phyloP scores from a whole-genome alignment of 108 stramenopile species.

The Aurantiochytrium sp. region DNA sequence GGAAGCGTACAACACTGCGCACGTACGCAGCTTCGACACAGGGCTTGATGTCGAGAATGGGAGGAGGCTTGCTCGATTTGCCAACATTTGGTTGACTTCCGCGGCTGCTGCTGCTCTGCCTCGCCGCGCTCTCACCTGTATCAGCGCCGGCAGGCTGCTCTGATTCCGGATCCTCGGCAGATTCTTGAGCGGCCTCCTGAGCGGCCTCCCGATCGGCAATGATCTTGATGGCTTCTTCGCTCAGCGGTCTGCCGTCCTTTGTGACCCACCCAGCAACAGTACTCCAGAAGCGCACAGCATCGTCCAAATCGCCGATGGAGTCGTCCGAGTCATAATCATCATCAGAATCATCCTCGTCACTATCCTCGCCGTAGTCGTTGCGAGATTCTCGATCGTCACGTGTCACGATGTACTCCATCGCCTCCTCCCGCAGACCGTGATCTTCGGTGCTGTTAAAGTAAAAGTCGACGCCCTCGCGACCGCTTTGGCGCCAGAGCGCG shows the following conservation, averaged over 20 bases:
- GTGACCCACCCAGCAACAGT: not conserved
- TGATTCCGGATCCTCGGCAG: too few relatives aligned
- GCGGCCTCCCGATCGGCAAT: not conserved
- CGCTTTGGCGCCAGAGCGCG: not conserved
- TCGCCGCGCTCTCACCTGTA: too few relatives aligned
- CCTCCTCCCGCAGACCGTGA: not conserved
- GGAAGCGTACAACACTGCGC: not conserved
- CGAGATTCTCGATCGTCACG: not conserved
- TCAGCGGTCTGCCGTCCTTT: not conserved
- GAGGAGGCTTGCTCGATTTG: not conserved
- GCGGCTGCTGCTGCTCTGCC: too few relatives aligned
- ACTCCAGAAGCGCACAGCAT: not conserved
- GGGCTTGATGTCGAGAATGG: not conserved
- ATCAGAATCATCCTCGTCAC: too few relatives aligned
- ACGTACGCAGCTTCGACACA: not conserved
- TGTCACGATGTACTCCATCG: not conserved
- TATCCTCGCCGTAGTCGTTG: not conserved
- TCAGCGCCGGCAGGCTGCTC: too few relatives aligned
- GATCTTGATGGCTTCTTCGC: not conserved
- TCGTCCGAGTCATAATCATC: too few relatives aligned
- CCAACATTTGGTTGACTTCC: too few relatives aligned
- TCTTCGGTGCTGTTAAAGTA: not conserved
- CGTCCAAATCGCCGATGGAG: not conserved
- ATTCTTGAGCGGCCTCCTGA: too few relatives aligned
- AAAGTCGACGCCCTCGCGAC: not conserved